Base-by-base conservation (phyloP, 1,284 basidiomycete genomes). In the Coniferiporia sulphurascens region DNA sequence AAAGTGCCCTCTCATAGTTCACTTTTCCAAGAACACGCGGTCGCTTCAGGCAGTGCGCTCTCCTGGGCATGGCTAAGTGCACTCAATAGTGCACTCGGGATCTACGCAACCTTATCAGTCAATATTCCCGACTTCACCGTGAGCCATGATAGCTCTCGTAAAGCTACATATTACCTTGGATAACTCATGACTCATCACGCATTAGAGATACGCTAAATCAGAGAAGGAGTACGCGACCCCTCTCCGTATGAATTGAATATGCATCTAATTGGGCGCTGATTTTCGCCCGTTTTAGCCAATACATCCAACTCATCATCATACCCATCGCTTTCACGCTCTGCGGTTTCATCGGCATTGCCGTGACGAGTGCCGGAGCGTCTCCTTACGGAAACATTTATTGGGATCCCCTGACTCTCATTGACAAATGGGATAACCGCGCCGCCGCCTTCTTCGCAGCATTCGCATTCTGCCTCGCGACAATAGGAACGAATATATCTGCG, bases 91-190 rank as follows among this genome's bases (percentile, higher is more conserved):
- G 84, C 86, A 3, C 71, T 89, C 12, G 85, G 86, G 0, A 79
- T 83, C 56, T 89, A 85, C 65, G 74, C 82, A 0, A 86, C 86
- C 0, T 69, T 85, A 15, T 77, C 85, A 0, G 82, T 91, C 52
- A 91, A 91, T 68, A 88, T 90, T 50, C 85, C 87, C 1, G 89
- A 91, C 67, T 87, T 86, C 63, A 86, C 84, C 13, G 82, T 84
- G 63, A 61, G 78, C 69, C 19, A 22, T 34, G 1, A 15, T 43
- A 17, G 27, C 27, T 13, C 1, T 43, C 10, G 17, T 15, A 4
- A 13, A 3, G 36, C 19, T n/a, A 21, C 32, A 27, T 48, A 22
- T 44, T 15, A 19, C 55, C 59, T 48, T 22, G 21, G 32, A 36
- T 49, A 3, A 19, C 8, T 19, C 12, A 41, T 41, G 3, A 15